These are phyloP conservation scores for Lobosporangium transversale DNA, from an alignment of 192 early-diverging fungal species.

Conservation along the genomic window DNA sequence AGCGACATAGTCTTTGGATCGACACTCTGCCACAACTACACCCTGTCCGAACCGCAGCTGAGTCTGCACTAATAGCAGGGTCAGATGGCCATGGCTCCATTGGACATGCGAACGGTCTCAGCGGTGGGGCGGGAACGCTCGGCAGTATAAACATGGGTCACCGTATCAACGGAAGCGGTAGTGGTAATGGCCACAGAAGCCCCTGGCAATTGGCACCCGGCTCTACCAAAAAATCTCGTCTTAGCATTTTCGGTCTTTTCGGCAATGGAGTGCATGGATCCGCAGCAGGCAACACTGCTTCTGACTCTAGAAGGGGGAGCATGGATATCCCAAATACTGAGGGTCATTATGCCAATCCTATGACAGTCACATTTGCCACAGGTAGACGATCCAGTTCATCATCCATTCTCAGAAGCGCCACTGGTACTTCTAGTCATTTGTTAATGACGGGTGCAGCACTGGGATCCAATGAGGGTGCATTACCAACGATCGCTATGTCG, in stretches of 20 bases:
- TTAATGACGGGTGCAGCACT: constrained; percentile 14
- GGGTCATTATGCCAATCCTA: constrained; percentile 17
- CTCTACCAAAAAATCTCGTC: constrained; percentile 28
- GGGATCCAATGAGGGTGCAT: not conserved
- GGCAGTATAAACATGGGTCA: constrained; percentile 24
- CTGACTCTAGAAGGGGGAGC: constrained; percentile 42
- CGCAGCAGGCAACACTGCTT: not conserved
- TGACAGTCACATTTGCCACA: constrained; percentile 19
- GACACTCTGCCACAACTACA: constrained; percentile 48
- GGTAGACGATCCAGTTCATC: constrained; percentile 44
- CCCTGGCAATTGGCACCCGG: constrained; percentile 35
- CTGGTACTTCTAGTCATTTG: constrained; percentile 12
- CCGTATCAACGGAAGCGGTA: constrained; percentile 14
- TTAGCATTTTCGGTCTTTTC: constrained; percentile 47
- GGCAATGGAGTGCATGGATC: constrained; percentile 2
- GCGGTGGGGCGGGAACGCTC: not conserved
- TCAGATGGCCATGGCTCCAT: constrained; percentile 2
- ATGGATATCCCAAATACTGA: constrained; percentile 17
- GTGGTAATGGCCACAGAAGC: constrained; percentile 33
- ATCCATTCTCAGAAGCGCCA: constrained; percentile 24
- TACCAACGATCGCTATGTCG: constrained; percentile 41
- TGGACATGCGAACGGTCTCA: constrained; percentile 16
- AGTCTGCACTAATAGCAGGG: constrained; percentile 17
- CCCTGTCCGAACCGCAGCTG: constrained; percentile 43
- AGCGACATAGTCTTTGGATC: constrained; percentile 47